phyloP scores from a whole-genome alignment of 495 filamentous ascomycete species.

The Neurospora tetrasperma region DNA sequence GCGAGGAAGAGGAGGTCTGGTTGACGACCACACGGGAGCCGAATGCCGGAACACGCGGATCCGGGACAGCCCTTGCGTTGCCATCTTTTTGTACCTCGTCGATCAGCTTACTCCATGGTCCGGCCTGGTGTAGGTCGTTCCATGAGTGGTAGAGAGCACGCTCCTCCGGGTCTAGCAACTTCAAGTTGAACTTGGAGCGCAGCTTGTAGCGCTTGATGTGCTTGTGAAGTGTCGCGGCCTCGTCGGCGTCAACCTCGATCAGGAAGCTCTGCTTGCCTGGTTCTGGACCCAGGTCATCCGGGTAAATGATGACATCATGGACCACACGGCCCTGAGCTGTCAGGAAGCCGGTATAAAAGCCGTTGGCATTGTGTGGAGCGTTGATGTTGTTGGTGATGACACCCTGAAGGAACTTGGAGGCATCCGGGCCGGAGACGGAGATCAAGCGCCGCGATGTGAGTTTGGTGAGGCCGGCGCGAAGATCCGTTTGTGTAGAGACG shows the following conservation, averaged over 20 bases:
- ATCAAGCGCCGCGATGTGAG: constrained; percentile 69
- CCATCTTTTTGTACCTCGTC: neutral
- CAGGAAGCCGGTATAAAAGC: constrained; percentile 73
- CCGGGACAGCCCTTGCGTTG: constrained; percentile 29
- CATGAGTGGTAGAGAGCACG: constrained; percentile 58
- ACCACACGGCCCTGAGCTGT: constrained; percentile 75
- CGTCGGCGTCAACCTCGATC: constrained; percentile 67
- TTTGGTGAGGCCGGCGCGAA: constrained; percentile 36
- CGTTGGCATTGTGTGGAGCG: constrained; percentile 19
- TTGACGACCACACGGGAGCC: constrained; percentile 36
- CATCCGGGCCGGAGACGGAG: constrained; percentile 65
- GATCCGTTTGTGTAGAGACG: constrained; percentile 19
- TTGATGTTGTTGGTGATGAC: constrained; percentile 67
- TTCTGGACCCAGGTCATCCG: constrained; percentile 37
- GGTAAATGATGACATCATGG: constrained; percentile 85
- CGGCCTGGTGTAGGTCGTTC: constrained; percentile 17
- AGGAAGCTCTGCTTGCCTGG: constrained; percentile 46
- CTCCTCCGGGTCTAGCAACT: constrained; percentile 52
- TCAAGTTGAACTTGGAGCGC: constrained; percentile 62
- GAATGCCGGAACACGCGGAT: constrained; percentile 59
- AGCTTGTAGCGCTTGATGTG: constrained; percentile 79
- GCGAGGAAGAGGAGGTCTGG: constrained; percentile 24
- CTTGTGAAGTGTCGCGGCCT: constrained; percentile 48
- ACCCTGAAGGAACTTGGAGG: constrained; percentile 77
- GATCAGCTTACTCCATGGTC: neutral